These are phyloP conservation scores for Excoecaria agallocha DNA, from an alignment of 345 rosid species.

Conservation along the genomic window DNA sequence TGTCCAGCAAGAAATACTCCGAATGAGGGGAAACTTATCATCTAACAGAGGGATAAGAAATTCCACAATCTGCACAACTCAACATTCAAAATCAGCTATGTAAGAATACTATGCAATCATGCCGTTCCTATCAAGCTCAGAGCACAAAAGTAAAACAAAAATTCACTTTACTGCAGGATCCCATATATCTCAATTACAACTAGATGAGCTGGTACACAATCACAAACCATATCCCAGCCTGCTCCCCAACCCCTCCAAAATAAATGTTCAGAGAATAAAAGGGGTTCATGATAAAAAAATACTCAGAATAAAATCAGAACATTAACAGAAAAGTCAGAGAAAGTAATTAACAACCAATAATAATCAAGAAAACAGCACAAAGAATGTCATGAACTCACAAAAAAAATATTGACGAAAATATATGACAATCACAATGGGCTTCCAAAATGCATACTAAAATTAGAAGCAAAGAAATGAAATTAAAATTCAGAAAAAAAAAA, in stretches of 20 bases:
- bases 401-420: too few relatives aligned
- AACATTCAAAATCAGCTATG: slow-evolving; percentile 8
- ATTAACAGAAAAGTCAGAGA: not conserved
- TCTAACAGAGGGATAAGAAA: slow-evolving; percentile 92
- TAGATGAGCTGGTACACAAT: not conserved
- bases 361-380: not conserved
- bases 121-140: not conserved
- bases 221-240: not conserved
- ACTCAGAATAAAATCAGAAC: not conserved
- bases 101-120: not conserved
- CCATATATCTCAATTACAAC: not conserved
- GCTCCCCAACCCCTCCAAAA: not conserved
- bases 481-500: too few relatives aligned
- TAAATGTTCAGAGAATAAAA: not conserved
- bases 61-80: slow-evolving; percentile 66
- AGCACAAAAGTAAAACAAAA: not conserved
- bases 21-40: slow-evolving; percentile 87
- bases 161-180: not conserved
- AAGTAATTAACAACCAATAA: not conserved
- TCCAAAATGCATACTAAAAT: too few relatives aligned
- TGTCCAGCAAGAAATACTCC: slow-evolving; percentile 98
- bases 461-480: too few relatives aligned
- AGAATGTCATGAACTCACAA: not conserved
- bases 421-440: not conserved
- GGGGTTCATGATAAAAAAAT: not conserved